These are phyloP conservation scores for Colletotrichum sp. DNA, from an alignment of 2,329 filamentous ascomycete genomes.

Conservation along the genomic window DNA sequence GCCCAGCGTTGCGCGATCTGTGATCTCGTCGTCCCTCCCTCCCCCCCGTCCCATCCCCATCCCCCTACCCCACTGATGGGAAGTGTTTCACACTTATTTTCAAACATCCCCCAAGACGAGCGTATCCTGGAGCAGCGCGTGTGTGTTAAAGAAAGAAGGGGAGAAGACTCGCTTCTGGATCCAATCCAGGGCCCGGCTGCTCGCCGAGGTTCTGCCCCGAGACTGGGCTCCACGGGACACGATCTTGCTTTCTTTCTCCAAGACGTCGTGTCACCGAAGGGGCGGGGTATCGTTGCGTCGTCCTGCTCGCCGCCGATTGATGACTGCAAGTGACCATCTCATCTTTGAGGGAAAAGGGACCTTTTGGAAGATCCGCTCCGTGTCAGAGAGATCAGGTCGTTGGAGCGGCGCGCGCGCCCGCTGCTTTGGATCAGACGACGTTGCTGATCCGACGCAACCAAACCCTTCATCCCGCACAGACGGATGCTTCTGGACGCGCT, in stretches of 20 bases:
- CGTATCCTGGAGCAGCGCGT: background rate
- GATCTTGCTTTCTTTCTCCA: background rate
- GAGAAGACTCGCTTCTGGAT: background rate
- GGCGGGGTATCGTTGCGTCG: background rate
- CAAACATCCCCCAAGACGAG: constrained; percentile 14
- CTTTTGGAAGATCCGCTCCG: background rate
- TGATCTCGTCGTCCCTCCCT: too few relatives aligned
- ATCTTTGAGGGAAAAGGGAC: background rate
- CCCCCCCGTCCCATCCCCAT: background rate
- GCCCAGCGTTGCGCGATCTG: too few relatives aligned
- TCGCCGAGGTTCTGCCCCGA: background rate
- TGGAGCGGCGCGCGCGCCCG: background rate
- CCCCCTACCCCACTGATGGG: background rate
- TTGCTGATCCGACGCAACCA: constrained; percentile 8
- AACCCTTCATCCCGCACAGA: constrained; percentile 1
- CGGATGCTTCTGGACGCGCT: background rate
- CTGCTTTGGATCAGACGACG: constrained; percentile 14
- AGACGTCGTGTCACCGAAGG: background rate
- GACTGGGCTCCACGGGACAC: background rate
- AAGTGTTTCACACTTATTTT: constrained; percentile 13
- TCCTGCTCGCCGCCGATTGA: background rate
- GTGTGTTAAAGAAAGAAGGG: background rate
- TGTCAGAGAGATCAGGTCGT: background rate
- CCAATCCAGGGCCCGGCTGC: background rate
- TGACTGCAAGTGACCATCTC: background rate